A percentile compares a stretch with the other conserved stretches of the same genome.
phyloP scores from a whole-genome alignment of 805 yeast genomes.

The Grigorovia transvaalensis region DNA sequence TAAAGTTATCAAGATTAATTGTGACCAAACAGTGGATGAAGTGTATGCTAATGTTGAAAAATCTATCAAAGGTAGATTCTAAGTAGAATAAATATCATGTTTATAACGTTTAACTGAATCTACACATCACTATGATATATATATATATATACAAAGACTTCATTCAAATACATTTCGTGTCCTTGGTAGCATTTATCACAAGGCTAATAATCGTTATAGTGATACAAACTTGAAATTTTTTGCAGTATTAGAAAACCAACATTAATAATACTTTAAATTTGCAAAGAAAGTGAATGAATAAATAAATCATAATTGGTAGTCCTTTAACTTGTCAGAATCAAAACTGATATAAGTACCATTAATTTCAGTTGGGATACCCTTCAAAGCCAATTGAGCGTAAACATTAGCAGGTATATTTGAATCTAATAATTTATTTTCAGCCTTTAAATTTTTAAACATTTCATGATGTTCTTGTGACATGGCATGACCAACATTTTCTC shows the following conservation, averaged over 20 bases:
- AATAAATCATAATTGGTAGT: conserved; percentile 4
- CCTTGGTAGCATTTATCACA: no score
- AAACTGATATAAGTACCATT: conserved; percentile 65
- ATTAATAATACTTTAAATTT: no score
- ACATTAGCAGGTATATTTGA: conserved; percentile 67
- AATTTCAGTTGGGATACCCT: conserved; percentile 44
- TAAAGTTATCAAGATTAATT: conserved; percentile 67
- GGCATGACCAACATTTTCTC: conserved; percentile 42
- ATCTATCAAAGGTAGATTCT: conserved; percentile 42
- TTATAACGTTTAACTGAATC: not conserved
- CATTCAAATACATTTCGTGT: no score
- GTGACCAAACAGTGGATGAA: conserved; percentile 70
- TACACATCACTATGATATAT: not conserved
- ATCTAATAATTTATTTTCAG: conserved; percentile 45
- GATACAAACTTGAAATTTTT: no score
- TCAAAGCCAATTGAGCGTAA: conserved; percentile 54
- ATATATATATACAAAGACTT: no score
- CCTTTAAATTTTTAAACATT: conserved; percentile 54
- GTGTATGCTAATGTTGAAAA: conserved; percentile 62
- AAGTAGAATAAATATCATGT: not conserved
- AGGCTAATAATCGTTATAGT: no score
- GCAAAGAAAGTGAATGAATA: not conserved
- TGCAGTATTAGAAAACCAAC: no score
- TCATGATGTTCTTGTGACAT: conserved; percentile 54
- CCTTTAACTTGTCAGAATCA: conserved; percentile 30